Evolutionary conservation across 1,284 basidiomycete genomes (phyloP).

Genomic region (Ganoderma resinaceum): DNA sequence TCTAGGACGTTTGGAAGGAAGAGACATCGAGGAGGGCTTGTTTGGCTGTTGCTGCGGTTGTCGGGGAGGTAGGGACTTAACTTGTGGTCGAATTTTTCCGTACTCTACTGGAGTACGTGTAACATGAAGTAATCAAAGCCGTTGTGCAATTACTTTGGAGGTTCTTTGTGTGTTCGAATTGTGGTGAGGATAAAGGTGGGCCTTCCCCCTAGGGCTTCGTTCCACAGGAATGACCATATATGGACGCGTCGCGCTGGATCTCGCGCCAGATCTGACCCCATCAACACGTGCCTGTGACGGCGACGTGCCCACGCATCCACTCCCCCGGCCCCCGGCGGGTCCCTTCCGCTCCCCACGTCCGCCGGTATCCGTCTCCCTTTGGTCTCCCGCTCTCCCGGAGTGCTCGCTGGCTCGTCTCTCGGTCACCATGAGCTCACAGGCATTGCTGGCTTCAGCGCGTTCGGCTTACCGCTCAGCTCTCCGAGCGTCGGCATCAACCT

Average conservation of each 20-base stretch:
- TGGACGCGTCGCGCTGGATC: constrained; percentile 52
- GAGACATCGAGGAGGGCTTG: constrained; percentile 17
- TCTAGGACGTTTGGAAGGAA: constrained; percentile 18
- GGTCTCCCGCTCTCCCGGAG: not conserved
- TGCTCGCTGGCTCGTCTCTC: not conserved
- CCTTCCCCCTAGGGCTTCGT: constrained; percentile 36
- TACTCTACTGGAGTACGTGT: constrained; percentile 5
- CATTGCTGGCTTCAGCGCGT: constrained; percentile 58
- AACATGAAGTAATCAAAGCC: constrained; percentile 3
- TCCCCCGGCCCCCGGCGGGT: not conserved
- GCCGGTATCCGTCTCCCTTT: not conserved
- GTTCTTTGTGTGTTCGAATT: constrained; percentile 5
- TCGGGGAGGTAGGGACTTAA: constrained; percentile 11
- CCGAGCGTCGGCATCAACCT: constrained; percentile 69
- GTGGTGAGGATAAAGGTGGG: constrained; percentile 20
- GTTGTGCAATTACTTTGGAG: not conserved
- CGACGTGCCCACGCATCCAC: constrained; percentile 18
- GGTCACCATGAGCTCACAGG: constrained; percentile 36
- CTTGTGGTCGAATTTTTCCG: constrained; percentile 26
- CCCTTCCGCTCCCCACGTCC: not conserved
- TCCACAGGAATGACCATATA: constrained; percentile 44
- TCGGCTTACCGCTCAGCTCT: constrained; percentile 75
- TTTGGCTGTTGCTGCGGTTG: constrained; percentile 28
- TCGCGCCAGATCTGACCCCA: constrained; percentile 40
- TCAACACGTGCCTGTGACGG: constrained; percentile 31